Percentiles rank a stretch among this genome's conserved stretches.
Conservation (phyloP, 495 filamentous ascomycete species). For the Hypomontagnella monticulosa region DNA sequence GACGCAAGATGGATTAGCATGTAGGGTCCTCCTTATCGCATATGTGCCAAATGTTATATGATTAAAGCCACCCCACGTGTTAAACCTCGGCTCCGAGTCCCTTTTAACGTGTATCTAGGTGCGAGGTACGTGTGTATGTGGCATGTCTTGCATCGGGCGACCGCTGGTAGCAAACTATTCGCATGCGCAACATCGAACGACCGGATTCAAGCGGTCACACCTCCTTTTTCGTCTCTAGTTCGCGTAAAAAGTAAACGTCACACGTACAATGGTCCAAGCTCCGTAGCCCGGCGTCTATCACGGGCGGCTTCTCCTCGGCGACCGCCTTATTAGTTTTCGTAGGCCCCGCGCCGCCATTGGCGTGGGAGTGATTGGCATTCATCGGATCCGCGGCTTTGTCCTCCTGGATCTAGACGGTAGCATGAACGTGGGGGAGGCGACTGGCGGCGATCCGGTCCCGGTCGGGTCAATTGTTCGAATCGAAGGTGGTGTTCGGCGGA, state of each 20-base stretch:
- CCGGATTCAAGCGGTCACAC: too few relatives aligned
- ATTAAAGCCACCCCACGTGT: conserved; percentile 3
- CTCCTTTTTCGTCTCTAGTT: not conserved
- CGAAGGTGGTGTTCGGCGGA: conserved; percentile 4
- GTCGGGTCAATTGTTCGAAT: conserved; percentile 25
- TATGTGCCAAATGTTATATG: not conserved
- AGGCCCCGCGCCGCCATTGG: conserved; percentile 37
- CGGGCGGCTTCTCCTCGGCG: conserved; percentile 46
- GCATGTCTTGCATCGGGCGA: not conserved
- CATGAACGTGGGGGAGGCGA: conserved; percentile 27
- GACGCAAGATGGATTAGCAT: conserved; percentile 19
- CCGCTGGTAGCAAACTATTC: too few relatives aligned
- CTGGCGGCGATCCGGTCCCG: conserved; percentile 19
- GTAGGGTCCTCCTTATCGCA: not conserved
- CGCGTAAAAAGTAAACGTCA: conserved; percentile 5
- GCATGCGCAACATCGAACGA: too few relatives aligned
- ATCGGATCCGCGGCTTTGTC: conserved; percentile 35
- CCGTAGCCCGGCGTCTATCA: conserved; percentile 76
- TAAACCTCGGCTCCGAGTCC: conserved; percentile 1
- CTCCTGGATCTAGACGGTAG: conserved; percentile 19
- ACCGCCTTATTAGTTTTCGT: conserved; percentile 26
- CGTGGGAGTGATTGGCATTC: conserved; percentile 31
- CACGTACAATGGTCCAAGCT: conserved; percentile 80
- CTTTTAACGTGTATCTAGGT: not conserved
- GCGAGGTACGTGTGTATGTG: not conserved